Base-by-base conservation (phyloP, 2,329 filamentous ascomycete species). In the Davidsoniella eucalypti region DNA sequence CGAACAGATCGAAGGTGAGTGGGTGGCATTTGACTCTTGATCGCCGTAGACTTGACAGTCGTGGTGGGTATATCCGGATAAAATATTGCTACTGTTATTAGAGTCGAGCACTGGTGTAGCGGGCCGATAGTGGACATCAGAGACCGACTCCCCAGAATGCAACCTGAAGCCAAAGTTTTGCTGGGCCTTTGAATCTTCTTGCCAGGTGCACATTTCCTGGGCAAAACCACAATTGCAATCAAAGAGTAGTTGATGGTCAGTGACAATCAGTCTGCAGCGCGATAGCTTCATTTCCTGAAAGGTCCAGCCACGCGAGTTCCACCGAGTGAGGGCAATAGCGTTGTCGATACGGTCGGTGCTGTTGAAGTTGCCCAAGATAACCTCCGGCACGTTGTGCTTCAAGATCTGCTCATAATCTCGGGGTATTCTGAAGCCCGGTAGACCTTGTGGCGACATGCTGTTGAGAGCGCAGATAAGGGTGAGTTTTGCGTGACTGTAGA, bases 401-500 rank as follows among this genome's bases (percentile, higher is more conserved):
- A 41, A 2, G 4, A 26, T 26, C 23, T 36, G 26, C 9, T 50
- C 36, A 23, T 39, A 7, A 10, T 26, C 38, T 5, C 48, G 41
- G 33, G 9, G 10, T 5, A n/a, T 8, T 1, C 9, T 7, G 21
- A 16, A 45, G 3, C 48, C 48, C 6, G 48, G 48, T 26, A 45
- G 41, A 6, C 41, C 38, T 3, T 16, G 9, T 18, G 41, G 17
- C 17, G 18, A 17, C 16, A 12, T 17, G n/a, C 3, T 18, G 41
- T 50, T 44, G 8, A 50, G 41, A 18, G 41, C 36, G n/a, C 41
- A 50, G 33, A 69, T 59, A 5, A 72, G 63, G 18, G 65, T 69
- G 16, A 71, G 60, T 49, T 66, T 66, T 16, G 69, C 64, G 47
- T 66, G 65, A 21, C 64, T 58, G 56, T 69, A 71, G 38, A 70